Conservation (phyloP, 2,329 filamentous ascomycete species). For the Aspergillus sp. region DNA sequence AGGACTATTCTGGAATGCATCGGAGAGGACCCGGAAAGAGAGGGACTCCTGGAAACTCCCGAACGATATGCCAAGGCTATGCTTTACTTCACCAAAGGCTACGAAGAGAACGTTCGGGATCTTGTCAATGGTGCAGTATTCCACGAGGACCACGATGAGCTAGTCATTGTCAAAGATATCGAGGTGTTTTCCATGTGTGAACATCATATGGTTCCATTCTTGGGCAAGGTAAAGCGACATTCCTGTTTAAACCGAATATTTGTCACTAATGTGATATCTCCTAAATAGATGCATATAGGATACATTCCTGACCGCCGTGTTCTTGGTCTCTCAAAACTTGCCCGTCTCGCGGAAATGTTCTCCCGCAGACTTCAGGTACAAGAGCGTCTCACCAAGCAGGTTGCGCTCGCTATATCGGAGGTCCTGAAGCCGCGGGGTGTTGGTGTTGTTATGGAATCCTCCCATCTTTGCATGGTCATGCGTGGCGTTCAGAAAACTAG, state of each 20-base stretch:
- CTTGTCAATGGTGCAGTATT: conserved; percentile 94
- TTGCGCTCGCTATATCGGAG: conserved; percentile 89
- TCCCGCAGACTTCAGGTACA: conserved; percentile 89
- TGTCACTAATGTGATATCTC: background rate
- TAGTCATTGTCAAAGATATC: conserved; percentile 97
- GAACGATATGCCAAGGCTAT: conserved; percentile 91
- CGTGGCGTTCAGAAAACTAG: conserved; percentile 91
- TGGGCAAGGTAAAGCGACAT: conserved; percentile 66
- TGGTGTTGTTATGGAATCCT: conserved; percentile 95
- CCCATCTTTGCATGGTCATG: conserved; percentile 98
- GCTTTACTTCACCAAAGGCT: conserved; percentile 93
- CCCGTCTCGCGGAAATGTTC: conserved; percentile 96
- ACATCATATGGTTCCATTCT: conserved; percentile 95
- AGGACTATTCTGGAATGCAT: conserved; percentile 62
- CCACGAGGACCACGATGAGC: conserved; percentile 92
- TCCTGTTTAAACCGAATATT: background rate
- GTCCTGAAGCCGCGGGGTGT: conserved; percentile 91
- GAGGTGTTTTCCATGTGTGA: conserved; percentile 93
- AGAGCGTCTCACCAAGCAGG: conserved; percentile 92
- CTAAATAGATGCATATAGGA: conserved; percentile 85
- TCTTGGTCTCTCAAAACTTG: conserved; percentile 91
- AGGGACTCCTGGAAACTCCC: conserved; percentile 63
- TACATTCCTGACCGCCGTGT: conserved; percentile 92
- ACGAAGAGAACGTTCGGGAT: conserved; percentile 87
- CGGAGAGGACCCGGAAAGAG: conserved; percentile 61